Evolutionary conservation across 1,284 basidiomycete genomes (phyloP).

Genomic region (Vanrija humicola): DNA sequence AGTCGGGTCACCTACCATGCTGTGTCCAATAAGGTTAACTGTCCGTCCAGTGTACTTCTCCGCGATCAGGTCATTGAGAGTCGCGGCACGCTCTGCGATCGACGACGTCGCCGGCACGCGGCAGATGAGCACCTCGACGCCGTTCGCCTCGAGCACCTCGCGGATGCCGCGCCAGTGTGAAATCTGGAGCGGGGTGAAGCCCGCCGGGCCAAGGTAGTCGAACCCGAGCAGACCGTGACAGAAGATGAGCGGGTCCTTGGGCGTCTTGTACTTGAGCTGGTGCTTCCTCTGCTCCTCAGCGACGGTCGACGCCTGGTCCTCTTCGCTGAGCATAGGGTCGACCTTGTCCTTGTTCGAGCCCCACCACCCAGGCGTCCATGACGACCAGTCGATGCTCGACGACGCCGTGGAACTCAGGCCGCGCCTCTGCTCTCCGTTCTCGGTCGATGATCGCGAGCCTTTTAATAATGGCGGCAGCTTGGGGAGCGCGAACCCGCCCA

Average conservation of each 20-base stretch:
- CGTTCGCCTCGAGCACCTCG: conserved; percentile 81
- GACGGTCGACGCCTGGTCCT: conserved; percentile 57
- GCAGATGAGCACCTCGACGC: conserved; percentile 84
- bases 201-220: conserved; percentile 52
- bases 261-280: conserved; percentile 69
- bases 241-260: conserved; percentile 80
- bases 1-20: conserved; percentile 62
- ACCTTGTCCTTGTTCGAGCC: conserved; percentile 53
- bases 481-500: background rate
- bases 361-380: conserved; percentile 4
- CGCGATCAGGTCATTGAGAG: conserved; percentile 75
- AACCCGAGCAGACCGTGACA: conserved; percentile 90
- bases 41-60: conserved; percentile 71
- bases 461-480: background rate
- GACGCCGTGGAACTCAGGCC: background rate
- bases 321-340: conserved; percentile 57
- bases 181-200: conserved; percentile 60
- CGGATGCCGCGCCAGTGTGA: conserved; percentile 93
- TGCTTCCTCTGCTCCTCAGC: conserved; percentile 58
- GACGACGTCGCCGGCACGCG: conserved; percentile 86
- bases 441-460: background rate
- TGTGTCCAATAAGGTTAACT: conserved; percentile 90
- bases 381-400: conserved; percentile 1
- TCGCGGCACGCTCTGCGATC: conserved; percentile 78
- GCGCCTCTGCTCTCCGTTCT: background rate